Conservation (phyloP, 1,284 basidiomycete genomes). For the Rhizoctonia solani region DNA sequence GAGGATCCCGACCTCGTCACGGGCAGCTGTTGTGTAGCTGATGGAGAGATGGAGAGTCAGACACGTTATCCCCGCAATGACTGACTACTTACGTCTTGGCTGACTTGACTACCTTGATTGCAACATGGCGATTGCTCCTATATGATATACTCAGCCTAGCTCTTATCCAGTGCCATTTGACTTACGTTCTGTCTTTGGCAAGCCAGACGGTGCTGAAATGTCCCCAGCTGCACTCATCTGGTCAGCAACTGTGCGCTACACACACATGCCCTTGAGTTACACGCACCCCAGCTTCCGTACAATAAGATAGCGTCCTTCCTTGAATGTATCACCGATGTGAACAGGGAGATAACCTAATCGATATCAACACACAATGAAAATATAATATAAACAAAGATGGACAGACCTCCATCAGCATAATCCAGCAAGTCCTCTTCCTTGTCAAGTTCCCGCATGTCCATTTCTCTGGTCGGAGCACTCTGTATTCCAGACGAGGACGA, state of each 20-base stretch:
- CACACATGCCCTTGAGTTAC: neutral
- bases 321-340: conserved; percentile 91
- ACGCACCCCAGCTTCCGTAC: conserved; percentile 84
- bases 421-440: conserved; percentile 38
- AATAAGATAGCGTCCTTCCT: conserved; percentile 79
- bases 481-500: neutral
- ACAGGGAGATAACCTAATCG: conserved; percentile 54
- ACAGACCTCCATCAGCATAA: conserved; percentile 36
- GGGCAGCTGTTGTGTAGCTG: conserved; percentile 95
- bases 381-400: neutral
- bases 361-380: neutral
- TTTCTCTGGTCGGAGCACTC: conserved; percentile 9
- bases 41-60: conserved; percentile 54
- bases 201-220: conserved; percentile 97
- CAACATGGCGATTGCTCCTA: conserved; percentile 86
- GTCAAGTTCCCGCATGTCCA: conserved; percentile 27
- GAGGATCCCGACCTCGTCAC: conserved; percentile 98
- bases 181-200: conserved; percentile 75
- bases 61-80: neutral
- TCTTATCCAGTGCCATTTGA: neutral
- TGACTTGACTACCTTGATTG: conserved; percentile 98
- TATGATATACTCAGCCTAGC: neutral
- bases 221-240: conserved; percentile 54
- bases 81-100: conserved; percentile 18
- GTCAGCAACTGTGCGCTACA: neutral